phyloP scores from a whole-genome alignment of 2,329 filamentous ascomycete genomes.

The Fusarium acutatum region DNA sequence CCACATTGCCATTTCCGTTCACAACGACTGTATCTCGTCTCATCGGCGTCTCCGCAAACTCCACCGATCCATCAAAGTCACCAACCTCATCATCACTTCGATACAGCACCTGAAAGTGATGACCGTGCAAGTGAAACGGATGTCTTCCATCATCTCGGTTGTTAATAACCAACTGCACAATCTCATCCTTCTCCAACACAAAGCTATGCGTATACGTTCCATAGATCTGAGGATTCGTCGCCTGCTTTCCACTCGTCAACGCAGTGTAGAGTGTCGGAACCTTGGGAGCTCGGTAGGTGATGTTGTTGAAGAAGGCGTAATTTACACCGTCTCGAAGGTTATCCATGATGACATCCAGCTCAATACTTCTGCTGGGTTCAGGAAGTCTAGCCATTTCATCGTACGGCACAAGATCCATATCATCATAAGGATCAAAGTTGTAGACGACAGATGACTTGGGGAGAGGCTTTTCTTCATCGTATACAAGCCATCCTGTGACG shows the following conservation, averaged over 20 bases:
- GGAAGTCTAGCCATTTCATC: slow-evolving; percentile 70
- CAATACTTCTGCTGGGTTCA: slow-evolving; percentile 69
- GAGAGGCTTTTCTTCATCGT: slow-evolving; percentile 57
- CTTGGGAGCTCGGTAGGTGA: slow-evolving; percentile 77
- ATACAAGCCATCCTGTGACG: slow-evolving; percentile 71
- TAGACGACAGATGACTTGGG: slow-evolving; percentile 64
- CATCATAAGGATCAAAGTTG: slow-evolving; percentile 75
- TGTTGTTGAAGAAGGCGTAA: slow-evolving; percentile 76
- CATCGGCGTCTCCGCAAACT: slow-evolving; percentile 66
- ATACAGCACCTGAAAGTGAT: slow-evolving; percentile 74
- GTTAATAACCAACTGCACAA: slow-evolving; percentile 81
- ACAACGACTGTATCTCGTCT: slow-evolving; percentile 74
- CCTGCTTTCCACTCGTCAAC: slow-evolving; percentile 68
- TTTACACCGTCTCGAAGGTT: slow-evolving; percentile 69
- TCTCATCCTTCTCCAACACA: slow-evolving; percentile 71
- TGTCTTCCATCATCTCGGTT: slow-evolving; percentile 77
- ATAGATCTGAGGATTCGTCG: slow-evolving; percentile 69
- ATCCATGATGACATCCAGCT: slow-evolving; percentile 70
- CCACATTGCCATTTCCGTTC: slow-evolving; percentile 71
- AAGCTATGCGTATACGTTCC: slow-evolving; percentile 72
- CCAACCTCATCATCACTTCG: slow-evolving; percentile 67
- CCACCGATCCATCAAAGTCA: slow-evolving; percentile 58
- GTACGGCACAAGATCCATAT: slow-evolving; percentile 73
- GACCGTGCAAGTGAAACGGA: slow-evolving; percentile 82
- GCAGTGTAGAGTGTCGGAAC: slow-evolving; percentile 84